These are phyloP conservation scores for Claviceps maximensis DNA, from an alignment of 2,329 filamentous ascomycete genomes.

Conservation along the genomic window DNA sequence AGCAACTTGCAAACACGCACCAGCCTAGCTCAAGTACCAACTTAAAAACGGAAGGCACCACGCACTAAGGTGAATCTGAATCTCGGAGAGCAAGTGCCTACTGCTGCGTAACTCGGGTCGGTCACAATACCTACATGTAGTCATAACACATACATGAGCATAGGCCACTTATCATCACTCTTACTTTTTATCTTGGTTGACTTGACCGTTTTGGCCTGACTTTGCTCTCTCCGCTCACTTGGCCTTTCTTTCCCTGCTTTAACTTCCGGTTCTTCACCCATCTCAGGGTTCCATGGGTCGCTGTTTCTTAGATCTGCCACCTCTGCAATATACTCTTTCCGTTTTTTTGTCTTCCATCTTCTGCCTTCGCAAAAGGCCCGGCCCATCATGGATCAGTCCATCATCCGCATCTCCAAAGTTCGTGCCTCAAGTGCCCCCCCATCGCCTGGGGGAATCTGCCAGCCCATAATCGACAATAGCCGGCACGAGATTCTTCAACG, in stretches of 20 bases:
- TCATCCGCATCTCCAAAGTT: conserved; percentile 78
- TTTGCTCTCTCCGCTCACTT: background rate
- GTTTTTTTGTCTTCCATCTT: background rate
- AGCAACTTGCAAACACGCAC: background rate
- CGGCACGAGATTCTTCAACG: background rate
- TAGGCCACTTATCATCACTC: background rate
- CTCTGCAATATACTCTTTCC: background rate
- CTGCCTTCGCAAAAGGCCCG: background rate
- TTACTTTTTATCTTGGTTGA: background rate
- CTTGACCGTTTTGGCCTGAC: background rate
- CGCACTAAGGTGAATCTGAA: background rate
- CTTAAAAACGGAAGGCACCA: background rate
- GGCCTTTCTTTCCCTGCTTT: background rate
- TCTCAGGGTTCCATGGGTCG: background rate
- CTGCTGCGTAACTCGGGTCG: background rate
- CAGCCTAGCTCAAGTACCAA: background rate
- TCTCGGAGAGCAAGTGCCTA: background rate
- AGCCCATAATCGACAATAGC: conserved; percentile 16
- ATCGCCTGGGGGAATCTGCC: background rate
- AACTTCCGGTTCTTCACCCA: background rate
- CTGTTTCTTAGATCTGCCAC: background rate
- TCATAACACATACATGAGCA: background rate
- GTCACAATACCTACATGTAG: background rate
- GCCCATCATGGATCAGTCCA: conserved; percentile 54
- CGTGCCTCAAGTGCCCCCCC: conserved; percentile 15